Percentiles rank a stretch among this genome's conserved stretches.
Evolutionary conservation across 257 asterid genomes (phyloP).

Genomic region (Solanum acaule): DNA sequence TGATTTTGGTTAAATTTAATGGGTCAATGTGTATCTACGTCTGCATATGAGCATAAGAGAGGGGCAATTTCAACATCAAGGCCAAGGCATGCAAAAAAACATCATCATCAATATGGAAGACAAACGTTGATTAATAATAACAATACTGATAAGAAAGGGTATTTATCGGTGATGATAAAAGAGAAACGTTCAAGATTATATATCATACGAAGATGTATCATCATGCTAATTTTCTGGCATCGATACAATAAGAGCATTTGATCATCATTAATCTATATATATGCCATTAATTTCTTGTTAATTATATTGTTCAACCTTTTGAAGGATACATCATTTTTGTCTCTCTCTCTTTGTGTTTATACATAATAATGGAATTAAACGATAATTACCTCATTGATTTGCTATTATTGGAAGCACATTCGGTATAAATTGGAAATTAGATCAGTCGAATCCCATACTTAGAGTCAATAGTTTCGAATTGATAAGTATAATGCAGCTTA

Average conservation of each 20-base stretch:
- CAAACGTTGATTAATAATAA: background rate
- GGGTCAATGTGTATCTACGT: slow-evolving; percentile 25
- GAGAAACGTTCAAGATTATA: slow-evolving; percentile 23
- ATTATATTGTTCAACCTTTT: background rate
- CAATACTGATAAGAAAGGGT: background rate
- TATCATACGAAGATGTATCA: slow-evolving; percentile 14
- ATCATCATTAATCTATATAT: background rate
- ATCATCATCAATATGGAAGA: background rate
- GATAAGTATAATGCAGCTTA: background rate
- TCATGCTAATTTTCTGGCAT: slow-evolving; percentile 28
- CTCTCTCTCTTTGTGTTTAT: background rate
- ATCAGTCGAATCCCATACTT: background rate
- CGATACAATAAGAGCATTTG: background rate
- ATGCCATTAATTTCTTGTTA: background rate
- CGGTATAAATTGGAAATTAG: background rate
- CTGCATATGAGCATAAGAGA: slow-evolving; percentile 3
- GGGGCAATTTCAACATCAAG: background rate
- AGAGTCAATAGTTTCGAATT: background rate
- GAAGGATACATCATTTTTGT: background rate
- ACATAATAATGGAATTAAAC: background rate
- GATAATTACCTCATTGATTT: background rate
- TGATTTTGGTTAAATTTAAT: background rate
- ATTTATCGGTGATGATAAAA: background rate
- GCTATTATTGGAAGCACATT: background rate
- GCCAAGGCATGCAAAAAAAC: background rate